These are phyloP conservation scores for Corniculantispora saksenae DNA, from an alignment of 2,329 filamentous ascomycete species.

Conservation along the genomic window DNA sequence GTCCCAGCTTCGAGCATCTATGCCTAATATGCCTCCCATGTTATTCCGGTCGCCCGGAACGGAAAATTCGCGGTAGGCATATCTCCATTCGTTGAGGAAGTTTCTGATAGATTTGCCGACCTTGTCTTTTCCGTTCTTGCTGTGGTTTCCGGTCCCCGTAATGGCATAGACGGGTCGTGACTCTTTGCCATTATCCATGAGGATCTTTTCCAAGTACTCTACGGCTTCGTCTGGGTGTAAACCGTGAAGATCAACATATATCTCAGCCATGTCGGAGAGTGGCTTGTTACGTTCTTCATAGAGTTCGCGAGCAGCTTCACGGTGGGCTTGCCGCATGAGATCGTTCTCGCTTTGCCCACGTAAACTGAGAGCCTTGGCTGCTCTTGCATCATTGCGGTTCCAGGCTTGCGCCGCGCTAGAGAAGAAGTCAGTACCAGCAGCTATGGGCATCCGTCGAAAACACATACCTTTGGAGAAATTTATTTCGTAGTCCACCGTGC, in stretches of 20 bases:
- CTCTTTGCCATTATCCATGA: conserved; percentile 77
- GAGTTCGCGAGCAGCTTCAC: conserved; percentile 85
- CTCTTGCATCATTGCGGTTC: conserved; percentile 96
- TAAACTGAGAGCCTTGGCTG: conserved; percentile 90
- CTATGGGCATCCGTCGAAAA: not conserved
- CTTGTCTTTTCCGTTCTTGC: conserved; percentile 98
- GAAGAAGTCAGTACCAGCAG: not conserved
- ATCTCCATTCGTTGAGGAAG: conserved; percentile 94
- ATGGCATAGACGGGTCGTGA: conserved; percentile 87
- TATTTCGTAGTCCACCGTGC: conserved; percentile 93
- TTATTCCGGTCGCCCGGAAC: conserved; percentile 88
- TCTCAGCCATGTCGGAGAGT: conserved; percentile 65
- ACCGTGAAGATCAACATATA: conserved; percentile 96
- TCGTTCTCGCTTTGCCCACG: conserved; percentile 96
- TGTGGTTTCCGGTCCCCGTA: conserved; percentile 94
- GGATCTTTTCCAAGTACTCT: conserved; percentile 84
- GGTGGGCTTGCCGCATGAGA: conserved; percentile 93
- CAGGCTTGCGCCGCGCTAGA: conserved; percentile 86
- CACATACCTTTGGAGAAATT: conserved; percentile 86
- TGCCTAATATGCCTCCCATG: conserved; percentile 74
- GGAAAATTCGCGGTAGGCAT: conserved; percentile 93
- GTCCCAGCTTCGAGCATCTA: conserved; percentile 69
- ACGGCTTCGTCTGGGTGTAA: conserved; percentile 97
- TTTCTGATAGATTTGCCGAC: conserved; percentile 89
- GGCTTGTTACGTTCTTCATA: conserved; percentile 82